Base-by-base conservation (phyloP, 2,329 filamentous ascomycete genomes). In the Colletotrichum agaves region DNA sequence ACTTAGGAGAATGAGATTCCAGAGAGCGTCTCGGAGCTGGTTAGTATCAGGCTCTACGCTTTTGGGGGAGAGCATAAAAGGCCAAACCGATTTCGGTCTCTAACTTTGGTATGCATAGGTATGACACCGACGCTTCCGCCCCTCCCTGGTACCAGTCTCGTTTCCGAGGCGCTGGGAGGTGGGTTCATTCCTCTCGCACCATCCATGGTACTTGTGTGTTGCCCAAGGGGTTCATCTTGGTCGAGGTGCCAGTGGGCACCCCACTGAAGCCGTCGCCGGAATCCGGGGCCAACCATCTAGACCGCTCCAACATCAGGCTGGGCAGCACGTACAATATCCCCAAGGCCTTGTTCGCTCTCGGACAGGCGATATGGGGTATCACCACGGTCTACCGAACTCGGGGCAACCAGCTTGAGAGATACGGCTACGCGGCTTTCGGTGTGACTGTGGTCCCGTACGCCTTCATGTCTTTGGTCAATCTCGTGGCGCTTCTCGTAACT, bases 371-470 rank as follows among this genome's bases (percentile, higher is more conserved):
- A 15, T 75, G 61, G 57, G 71, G 67, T 7, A 33, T 62, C 13
- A 46, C 60, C 5, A 75, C 72, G 10, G 50, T 76, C 7, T 74
- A 75, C 58, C 63, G 69, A 5, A 62, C 72, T 8, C 64, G 72
- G 15, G 74, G 64, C 46, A 69, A 73, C 69, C 75, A 74, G 62
- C 53, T 78, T 46, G 49, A 71, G 3, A 53, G 43, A 7, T 75
- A 73, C 35, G 76, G 76, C 33, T 78, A 74, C 37, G 75, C 73
- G 0, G 74, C 75, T n/a, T 78, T 77, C 44, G 74, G 74, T 2
- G 69, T 77, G 13, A 73, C 75, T 0, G 74, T 76, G 4, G 58
- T 72, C 4, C 76, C 74, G 3, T 77, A 77, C 63, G 71, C 71
- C 4, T 53, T 76, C 60, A 77, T 77, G 75, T 74, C 72, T 15